Evolutionary conservation across 2,329 filamentous ascomycete genomes (phyloP), one percentile per base, ranked within the genome.

Genomic region (Albophoma yamanashiensis): DNA sequence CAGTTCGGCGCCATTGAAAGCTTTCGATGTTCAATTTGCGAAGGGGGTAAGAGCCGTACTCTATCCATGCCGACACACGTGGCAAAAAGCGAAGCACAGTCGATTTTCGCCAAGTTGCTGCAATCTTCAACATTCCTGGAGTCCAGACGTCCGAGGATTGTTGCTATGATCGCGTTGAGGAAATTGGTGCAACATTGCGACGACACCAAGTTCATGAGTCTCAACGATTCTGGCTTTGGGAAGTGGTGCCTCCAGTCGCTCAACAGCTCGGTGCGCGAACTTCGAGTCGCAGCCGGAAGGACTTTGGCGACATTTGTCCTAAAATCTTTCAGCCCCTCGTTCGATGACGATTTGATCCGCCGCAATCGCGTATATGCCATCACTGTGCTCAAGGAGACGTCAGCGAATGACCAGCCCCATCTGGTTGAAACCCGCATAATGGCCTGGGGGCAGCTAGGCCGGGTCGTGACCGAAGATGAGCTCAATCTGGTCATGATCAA

Each of bases 351-450:
- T 20, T 42, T 74, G 4, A 60, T 74, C 55, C 57, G 61, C 34
- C 66, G 68, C 36, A 65, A 97, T 66, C 83, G 89, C 60, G 81
- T 87, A 57, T 83, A 85, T 60, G 83, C 84, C 1, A 78, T 97
- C 8, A 83, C 88, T 38, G 83, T 89, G 66, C 77, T 97, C 12
- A 87, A 86, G 63, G 83, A 79, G 4, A 78, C 95, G 14, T 90
- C 89, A 0, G 87, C 90, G 55, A 87, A 86, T 60, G 83, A 86
- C 59, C 78, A 84, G 9, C 74, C 86, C 6, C 80, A 85, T 62
- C 76, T 92, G 53, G 87, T 92, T 57, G 93, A 97, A 73, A 92
- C 91, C 22, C 87, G 90, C 64, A 88, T 97, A 60, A 78, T 94
- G 74, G 89, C 90, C 17, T 92, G 93, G 83, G 89, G 89, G n/a